Percentiles rank a stretch among this genome's conserved stretches.
These are phyloP conservation scores for Coniochaeta ligniaria DNA, from an alignment of 2,329 filamentous ascomycete species.

Conservation along the genomic window DNA sequence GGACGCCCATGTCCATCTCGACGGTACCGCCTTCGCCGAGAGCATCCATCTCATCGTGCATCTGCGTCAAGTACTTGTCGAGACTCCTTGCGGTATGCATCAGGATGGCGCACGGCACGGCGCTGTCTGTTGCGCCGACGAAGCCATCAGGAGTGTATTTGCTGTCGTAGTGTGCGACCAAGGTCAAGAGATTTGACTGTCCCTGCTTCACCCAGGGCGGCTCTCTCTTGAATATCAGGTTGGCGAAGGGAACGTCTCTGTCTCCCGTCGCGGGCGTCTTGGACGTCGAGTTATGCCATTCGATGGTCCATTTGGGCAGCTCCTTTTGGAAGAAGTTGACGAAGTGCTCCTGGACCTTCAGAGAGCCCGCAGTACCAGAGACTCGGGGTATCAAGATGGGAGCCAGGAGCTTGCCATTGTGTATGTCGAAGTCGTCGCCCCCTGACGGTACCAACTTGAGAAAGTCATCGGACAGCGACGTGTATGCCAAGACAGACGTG, in stretches of 20 bases:
- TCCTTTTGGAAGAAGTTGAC: constrained; percentile 68
- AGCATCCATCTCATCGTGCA: constrained; percentile 63
- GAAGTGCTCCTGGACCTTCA: constrained; percentile 71
- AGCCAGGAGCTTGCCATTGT: constrained; percentile 55
- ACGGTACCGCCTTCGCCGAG: constrained; percentile 44
- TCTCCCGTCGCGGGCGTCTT: constrained; percentile 70
- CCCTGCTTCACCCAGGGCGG: constrained; percentile 68
- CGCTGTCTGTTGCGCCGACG: constrained; percentile 78
- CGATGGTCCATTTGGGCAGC: constrained; percentile 72
- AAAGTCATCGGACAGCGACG: constrained; percentile 64
- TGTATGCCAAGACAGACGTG: constrained; percentile 24
- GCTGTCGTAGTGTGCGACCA: constrained; percentile 81
- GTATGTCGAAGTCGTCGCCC: constrained; percentile 64
- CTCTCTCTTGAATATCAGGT: constrained; percentile 70
- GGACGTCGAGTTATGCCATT: constrained; percentile 85
- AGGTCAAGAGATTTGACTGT: constrained; percentile 63
- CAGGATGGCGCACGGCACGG: constrained; percentile 77
- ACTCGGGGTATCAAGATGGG: constrained; percentile 86
- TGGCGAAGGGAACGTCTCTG: constrained; percentile 64
- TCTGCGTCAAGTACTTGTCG: constrained; percentile 63
- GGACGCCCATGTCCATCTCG: constrained; percentile 65
- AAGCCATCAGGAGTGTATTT: constrained; percentile 67
- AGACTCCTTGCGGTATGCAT: constrained; percentile 68
- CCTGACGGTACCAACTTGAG: constrained; percentile 61
- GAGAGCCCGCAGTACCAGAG: constrained; percentile 73